These are phyloP conservation scores for Noccaea bulbosa DNA, from an alignment of 345 rosid genomes.

Conservation along the genomic window DNA sequence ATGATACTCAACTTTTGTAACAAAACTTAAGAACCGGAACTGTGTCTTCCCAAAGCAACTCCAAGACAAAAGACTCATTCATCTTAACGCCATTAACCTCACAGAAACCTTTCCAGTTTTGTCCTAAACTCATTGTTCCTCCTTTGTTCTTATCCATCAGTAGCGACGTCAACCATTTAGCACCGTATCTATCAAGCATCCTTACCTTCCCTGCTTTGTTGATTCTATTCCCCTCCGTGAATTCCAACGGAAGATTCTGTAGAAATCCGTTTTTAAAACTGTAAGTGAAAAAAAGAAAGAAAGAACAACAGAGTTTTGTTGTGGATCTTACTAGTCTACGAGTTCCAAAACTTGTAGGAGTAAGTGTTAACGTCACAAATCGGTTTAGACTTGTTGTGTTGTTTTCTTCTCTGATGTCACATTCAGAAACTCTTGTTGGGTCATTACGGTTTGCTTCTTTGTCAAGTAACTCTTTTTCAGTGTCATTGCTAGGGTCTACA, in stretches of 20 bases:
- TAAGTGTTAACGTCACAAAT: constrained; percentile 13
- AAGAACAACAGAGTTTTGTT: constrained; percentile 1
- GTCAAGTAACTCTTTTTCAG: constrained; percentile 6
- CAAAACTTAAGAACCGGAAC: constrained; percentile 30
- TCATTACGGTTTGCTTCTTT: neutral
- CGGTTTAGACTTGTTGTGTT: constrained; percentile 3
- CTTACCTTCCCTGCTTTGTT: constrained; percentile 12
- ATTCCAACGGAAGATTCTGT: constrained; percentile 31
- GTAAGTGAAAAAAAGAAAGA: neutral
- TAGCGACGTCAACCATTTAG: constrained; percentile 18
- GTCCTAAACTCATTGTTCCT: constrained; percentile 24
- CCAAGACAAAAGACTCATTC: constrained; percentile 27
- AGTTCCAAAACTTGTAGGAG: neutral
- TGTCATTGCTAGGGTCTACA: constrained; percentile 21
- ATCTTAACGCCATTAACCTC: constrained; percentile 17
- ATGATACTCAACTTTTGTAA: constrained; percentile 22
- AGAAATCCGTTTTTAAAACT: neutral
- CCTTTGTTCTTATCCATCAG: neutral
- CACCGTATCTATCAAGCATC: constrained; percentile 14
- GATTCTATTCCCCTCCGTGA: constrained; percentile 9
- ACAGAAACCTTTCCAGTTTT: constrained; percentile 11
- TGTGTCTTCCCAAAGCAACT: constrained; percentile 35
- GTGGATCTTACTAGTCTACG: constrained; percentile 21
- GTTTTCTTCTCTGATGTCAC: neutral
- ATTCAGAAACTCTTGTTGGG: neutral